Percentiles rank a stretch among this genome's conserved stretches.
phyloP scores from a whole-genome alignment of 768 basidiomycete genomes.

The Tulasnella sp. region DNA sequence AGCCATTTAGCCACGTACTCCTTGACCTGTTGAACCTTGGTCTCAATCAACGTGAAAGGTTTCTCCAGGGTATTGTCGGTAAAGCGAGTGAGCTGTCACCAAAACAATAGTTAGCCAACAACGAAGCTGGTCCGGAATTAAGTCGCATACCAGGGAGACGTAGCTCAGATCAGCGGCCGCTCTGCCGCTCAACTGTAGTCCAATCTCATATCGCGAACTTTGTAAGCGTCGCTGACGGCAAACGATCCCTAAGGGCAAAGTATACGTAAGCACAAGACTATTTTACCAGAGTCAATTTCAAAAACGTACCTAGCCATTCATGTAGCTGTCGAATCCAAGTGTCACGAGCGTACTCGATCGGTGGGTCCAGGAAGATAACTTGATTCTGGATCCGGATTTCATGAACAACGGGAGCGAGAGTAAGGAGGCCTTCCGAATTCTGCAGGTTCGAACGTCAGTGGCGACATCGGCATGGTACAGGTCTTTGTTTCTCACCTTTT shows the following conservation, averaged over 20 bases:
- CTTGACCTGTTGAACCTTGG: conserved; percentile 78
- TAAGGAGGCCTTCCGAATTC: conserved; percentile 71
- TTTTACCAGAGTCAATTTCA: not conserved
- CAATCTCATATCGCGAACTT: conserved; percentile 95
- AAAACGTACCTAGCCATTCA: conserved; percentile 68
- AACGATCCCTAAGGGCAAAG: conserved; percentile 59
- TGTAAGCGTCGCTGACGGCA: conserved; percentile 85
- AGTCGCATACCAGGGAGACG: conserved; percentile 63
- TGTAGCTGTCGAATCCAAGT: conserved; percentile 89
- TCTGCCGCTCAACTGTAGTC: conserved; percentile 76
- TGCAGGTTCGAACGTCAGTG: conserved; percentile 36
- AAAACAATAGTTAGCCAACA: not conserved
- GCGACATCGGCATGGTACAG: not conserved
- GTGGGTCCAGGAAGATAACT: conserved; percentile 97
- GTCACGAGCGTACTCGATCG: conserved; percentile 88
- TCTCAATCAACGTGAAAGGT: conserved; percentile 83
- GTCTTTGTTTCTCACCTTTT: conserved; percentile 53
- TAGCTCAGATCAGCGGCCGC: conserved; percentile 69
- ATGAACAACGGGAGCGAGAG: conserved; percentile 81
- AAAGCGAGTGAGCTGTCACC: conserved; percentile 64
- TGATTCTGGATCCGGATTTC: conserved; percentile 98
- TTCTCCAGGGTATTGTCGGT: conserved; percentile 67
- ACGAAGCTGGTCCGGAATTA: not conserved
- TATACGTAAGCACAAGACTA: not conserved
- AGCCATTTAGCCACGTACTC: conserved; percentile 97